Conservation (phyloP, 768 basidiomycete species). For the Gymnopilus junonius region DNA sequence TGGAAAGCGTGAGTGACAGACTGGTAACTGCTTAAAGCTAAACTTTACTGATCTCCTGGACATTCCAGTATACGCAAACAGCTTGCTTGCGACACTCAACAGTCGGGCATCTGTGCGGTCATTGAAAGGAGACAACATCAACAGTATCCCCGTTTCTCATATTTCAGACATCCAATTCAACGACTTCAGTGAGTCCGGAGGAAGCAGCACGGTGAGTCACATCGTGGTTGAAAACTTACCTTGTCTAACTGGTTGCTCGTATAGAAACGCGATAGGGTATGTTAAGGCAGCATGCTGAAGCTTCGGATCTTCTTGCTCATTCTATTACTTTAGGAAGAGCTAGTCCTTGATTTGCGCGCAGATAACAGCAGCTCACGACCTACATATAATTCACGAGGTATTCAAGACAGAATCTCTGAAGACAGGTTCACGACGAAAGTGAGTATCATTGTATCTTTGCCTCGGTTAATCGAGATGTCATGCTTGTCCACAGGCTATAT, state of each 20-base stretch:
- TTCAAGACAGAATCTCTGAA: neutral
- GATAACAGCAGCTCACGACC: neutral
- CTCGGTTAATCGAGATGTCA: neutral
- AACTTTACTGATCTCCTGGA: neutral
- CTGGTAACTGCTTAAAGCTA: neutral
- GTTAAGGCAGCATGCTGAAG: neutral
- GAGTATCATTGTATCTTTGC: neutral
- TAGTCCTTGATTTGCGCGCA: neutral
- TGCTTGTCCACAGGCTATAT: neutral
- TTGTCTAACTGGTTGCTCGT: neutral
- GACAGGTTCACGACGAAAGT: neutral
- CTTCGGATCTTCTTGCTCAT: neutral
- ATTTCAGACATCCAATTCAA: constrained; percentile 20
- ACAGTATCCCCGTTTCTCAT: constrained; percentile 21
- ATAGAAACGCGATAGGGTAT: neutral
- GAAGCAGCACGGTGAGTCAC: neutral
- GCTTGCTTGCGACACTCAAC: constrained; percentile 48
- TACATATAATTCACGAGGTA: neutral
- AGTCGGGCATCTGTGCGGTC: constrained; percentile 34
- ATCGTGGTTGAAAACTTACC: neutral
- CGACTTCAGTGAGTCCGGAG: constrained; percentile 1
- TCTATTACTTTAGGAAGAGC: neutral
- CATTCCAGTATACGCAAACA: constrained; percentile 49
- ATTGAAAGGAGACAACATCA: constrained; percentile 9
- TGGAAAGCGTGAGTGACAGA: constrained; percentile 43